A percentile compares a stretch with the other conserved stretches of the same genome.
phyloP scores from a whole-genome alignment of 257 asterid species.

The Lithospermum erythrorhizon region DNA sequence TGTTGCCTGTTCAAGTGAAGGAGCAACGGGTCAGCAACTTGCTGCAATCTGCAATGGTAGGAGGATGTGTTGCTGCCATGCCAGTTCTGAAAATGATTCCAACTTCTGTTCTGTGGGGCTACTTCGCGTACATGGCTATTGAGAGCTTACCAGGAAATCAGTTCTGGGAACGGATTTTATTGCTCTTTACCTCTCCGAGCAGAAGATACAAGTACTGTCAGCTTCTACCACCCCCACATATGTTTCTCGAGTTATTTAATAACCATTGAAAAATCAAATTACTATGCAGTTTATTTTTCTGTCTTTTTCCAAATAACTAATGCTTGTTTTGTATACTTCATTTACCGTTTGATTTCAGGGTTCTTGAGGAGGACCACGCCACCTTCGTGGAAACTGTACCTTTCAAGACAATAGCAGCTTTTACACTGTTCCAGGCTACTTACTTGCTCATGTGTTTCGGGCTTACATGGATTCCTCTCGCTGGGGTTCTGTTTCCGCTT shows the following conservation, averaged over 20 bases:
- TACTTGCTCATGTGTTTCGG: constrained; percentile 69
- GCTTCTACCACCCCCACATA: background rate
- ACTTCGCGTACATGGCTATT: constrained; percentile 96
- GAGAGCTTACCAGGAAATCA: constrained; percentile 96
- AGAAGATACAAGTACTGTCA: constrained; percentile 74
- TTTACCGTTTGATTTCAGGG: too few species aligned
- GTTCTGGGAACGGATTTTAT: constrained; percentile 81
- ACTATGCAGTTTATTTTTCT: too few species aligned
- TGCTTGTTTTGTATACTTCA: too few species aligned
- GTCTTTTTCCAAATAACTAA: too few species aligned
- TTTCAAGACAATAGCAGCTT: constrained; percentile 58
- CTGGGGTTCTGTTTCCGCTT: constrained; percentile 80
- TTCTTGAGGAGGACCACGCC: too few species aligned
- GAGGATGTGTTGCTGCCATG: constrained; percentile 48
- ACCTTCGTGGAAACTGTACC: constrained; percentile 83
- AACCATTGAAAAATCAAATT: too few species aligned
- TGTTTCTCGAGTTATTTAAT: too few species aligned
- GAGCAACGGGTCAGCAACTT: constrained; percentile 94
- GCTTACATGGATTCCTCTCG: constrained; percentile 89
- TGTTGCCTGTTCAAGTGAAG: constrained; percentile 83
- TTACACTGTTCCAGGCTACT: constrained; percentile 49
- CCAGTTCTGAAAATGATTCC: constrained; percentile 80
- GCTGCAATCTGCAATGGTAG: constrained; percentile 76
- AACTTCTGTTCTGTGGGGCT: constrained; percentile 93
- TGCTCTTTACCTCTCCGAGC: constrained; percentile 63